These are phyloP conservation scores for Diaporthe australafricana DNA, from an alignment of 2,329 filamentous ascomycete genomes.

Conservation along the genomic window DNA sequence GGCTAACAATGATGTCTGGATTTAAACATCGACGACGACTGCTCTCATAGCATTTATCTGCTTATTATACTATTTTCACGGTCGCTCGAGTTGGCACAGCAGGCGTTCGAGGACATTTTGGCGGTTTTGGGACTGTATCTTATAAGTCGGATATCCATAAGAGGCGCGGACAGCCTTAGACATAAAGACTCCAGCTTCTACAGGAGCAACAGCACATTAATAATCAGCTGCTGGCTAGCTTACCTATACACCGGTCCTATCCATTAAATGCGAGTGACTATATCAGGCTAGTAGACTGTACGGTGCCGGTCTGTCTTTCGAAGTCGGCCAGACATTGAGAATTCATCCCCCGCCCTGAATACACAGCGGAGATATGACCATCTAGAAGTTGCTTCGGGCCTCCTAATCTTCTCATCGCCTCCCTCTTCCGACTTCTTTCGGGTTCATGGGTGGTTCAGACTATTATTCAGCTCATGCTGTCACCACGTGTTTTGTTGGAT, in stretches of 20 bases:
- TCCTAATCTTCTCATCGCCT: too few species aligned
- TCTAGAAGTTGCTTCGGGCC: too few species aligned
- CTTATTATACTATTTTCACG: not conserved
- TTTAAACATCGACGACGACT: slow-evolving; percentile 42
- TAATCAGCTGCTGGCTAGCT: slow-evolving; percentile 16
- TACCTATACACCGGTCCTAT: not conserved
- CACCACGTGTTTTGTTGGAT: too few species aligned
- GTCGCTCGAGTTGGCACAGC: not conserved
- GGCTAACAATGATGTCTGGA: slow-evolving; percentile 51
- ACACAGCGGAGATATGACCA: too few species aligned
- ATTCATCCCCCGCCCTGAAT: too few species aligned
- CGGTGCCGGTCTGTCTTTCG: too few species aligned
- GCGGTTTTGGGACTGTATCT: not conserved
- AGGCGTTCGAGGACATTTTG: slow-evolving; percentile 8
- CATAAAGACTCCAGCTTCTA: not conserved
- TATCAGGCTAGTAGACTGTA: not conserved
- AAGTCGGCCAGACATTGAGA: too few species aligned
- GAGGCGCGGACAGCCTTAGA: not conserved
- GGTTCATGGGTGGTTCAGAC: too few species aligned
- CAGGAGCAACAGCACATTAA: not conserved
- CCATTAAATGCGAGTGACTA: not conserved
- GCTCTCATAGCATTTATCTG: too few species aligned
- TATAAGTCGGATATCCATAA: not conserved
- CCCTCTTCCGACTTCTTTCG: too few species aligned
- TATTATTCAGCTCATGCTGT: too few species aligned